Evolutionary conservation across 371 early-diverging fungal species (phyloP).

Genomic region (Smittium culicis): DNA sequence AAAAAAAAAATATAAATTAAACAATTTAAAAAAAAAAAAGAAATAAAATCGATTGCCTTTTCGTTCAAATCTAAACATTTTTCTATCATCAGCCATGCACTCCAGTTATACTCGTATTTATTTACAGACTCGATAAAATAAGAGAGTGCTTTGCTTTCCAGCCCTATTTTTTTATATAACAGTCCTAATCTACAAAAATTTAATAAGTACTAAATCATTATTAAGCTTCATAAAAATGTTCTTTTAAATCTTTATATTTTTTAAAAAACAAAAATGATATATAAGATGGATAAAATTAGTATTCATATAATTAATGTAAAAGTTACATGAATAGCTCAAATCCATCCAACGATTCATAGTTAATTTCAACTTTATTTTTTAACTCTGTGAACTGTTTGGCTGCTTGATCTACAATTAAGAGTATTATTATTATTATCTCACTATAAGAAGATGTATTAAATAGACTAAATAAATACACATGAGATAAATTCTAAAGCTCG

Average conservation of each 20-base stretch:
- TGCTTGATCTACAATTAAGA: conserved; percentile 10
- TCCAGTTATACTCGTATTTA: conserved; percentile 71
- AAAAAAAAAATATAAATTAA: not conserved
- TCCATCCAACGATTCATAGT: not conserved
- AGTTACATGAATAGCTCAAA: not conserved
- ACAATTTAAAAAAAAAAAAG: not conserved
- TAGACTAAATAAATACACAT: conserved; percentile 42
- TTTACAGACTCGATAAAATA: conserved; percentile 48
- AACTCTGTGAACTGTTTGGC: conserved; percentile 1
- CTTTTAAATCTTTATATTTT: too few species aligned
- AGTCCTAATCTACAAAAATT: conserved; percentile 9
- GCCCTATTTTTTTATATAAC: conserved; percentile 12
- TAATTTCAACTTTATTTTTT: not conserved
- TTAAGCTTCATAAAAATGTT: not conserved
- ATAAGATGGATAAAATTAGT: too few species aligned
- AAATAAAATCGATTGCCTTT: not conserved
- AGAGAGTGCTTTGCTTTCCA: conserved; percentile 37
- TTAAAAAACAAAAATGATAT: too few species aligned
- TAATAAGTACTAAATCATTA: not conserved
- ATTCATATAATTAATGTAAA: too few species aligned
- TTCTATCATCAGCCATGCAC: conserved; percentile 73
- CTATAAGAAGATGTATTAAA: not conserved
- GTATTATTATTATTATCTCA: conserved; percentile 11
- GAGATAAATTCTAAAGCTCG: conserved; percentile 47
- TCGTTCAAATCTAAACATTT: conserved; percentile 30